Percentiles rank a stretch among this genome's conserved stretches.
phyloP scores from a whole-genome alignment of 1,139 yeast genomes.

The Kluyveromyces marxianus region DNA sequence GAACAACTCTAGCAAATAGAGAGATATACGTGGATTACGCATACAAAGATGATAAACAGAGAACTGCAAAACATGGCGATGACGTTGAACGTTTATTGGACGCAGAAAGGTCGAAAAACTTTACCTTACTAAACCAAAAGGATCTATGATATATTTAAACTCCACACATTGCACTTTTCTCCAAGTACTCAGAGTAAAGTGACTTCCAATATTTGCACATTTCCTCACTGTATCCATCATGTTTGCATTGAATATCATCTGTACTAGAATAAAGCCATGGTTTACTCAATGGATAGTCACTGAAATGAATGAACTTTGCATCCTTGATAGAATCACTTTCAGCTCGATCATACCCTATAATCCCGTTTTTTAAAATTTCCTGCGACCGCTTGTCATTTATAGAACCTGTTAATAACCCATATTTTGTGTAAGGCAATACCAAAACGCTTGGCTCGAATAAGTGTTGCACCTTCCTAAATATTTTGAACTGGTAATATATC shows the following conservation, averaged over 20 bases:
- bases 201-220: conserved; percentile 18
- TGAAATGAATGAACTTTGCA: conserved; percentile 28
- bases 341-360: conserved; percentile 19
- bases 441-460: conserved; percentile 24
- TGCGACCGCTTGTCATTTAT: conserved; percentile 17
- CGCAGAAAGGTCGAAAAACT: conserved; percentile 45
- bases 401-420: conserved; percentile 27
- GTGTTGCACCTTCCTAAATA: conserved; percentile 22
- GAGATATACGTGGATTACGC: conserved; percentile 63
- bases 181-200: conserved; percentile 11
- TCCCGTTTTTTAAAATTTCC: conserved; percentile 18
- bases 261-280: conserved; percentile 26
- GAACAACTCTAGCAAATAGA: conserved; percentile 61
- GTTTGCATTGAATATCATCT: conserved; percentile 19
- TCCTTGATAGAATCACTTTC: conserved; percentile 9
- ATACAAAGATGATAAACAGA: conserved; percentile 52
- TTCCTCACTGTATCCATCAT: conserved; percentile 7
- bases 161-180: conserved; percentile 1
- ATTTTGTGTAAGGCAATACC: conserved; percentile 26
- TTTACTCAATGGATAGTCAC: conserved; percentile 27
- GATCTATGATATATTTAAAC: conserved; percentile 14
- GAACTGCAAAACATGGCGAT: conserved; percentile 66
- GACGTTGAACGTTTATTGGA: conserved; percentile 68
- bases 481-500: conserved; percentile 23
- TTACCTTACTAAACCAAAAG: not conserved